Conservation (phyloP, 352 stramenopile genomes). For the Poterioochromonas sp. region DNA sequence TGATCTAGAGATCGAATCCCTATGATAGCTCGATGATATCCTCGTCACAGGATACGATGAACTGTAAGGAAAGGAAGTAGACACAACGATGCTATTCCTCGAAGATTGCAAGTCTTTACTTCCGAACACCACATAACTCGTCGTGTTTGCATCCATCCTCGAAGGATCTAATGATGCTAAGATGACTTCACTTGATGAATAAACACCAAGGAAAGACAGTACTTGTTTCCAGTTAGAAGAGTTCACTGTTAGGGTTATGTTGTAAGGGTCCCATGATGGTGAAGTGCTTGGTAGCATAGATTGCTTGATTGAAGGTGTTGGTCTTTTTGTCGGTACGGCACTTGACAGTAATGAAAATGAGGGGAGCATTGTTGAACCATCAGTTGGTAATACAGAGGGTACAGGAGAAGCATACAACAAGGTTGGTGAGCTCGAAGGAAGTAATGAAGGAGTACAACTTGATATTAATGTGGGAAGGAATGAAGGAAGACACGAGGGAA, state of each 20-base stretch:
- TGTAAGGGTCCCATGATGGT: constrained; percentile 10
- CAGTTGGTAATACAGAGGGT: constrained; percentile 11
- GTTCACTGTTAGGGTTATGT: constrained; percentile 13
- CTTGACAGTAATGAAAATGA: constrained; percentile 12
- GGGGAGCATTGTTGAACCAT: constrained; percentile 2
- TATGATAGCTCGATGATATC: constrained; percentile 14
- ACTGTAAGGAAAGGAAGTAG: constrained; percentile 8
- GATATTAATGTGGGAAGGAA: constrained; percentile 14
- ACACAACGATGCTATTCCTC: constrained; percentile 8
- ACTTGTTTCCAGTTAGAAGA: constrained; percentile 10
- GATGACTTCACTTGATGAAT: constrained; percentile 14
- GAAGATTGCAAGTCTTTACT: constrained; percentile 14
- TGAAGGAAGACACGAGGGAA: constrained; percentile 10
- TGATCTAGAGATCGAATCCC: constrained; percentile 11
- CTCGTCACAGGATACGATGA: constrained; percentile 10
- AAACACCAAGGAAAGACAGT: constrained; percentile 8
- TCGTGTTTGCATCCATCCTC: constrained; percentile 7
- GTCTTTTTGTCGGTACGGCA: constrained; percentile 10
- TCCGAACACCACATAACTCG: constrained; percentile 7
- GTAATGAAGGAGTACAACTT: constrained; percentile 6
- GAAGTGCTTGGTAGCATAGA: too few relatives aligned
- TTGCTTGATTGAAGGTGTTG: too few relatives aligned
- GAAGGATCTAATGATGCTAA: constrained; percentile 14
- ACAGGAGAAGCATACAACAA: constrained; percentile 9
- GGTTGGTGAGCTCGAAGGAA: constrained; percentile 3